Evolutionary conservation across 768 basidiomycete species (phyloP).

Genomic region (Trametes maxima): DNA sequence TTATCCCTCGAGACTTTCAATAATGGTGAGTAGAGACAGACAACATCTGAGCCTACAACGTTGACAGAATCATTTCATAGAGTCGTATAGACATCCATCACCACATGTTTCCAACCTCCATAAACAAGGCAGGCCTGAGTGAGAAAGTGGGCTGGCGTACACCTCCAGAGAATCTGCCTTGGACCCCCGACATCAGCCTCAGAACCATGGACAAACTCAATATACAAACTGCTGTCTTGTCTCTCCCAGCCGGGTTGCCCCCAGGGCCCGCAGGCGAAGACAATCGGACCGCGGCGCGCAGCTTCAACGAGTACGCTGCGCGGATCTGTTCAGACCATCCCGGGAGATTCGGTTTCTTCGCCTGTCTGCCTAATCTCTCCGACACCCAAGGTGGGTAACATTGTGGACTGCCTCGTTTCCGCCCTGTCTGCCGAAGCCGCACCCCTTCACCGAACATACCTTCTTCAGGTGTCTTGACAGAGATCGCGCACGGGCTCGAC

Average conservation of each 20-base stretch:
- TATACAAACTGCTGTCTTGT: constrained; percentile 65
- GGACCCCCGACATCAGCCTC: constrained; percentile 62
- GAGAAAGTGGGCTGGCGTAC: constrained; percentile 59
- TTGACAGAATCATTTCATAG: not conserved
- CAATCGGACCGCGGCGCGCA: constrained; percentile 43
- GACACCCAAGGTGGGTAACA: constrained; percentile 4
- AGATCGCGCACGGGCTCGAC: constrained; percentile 65
- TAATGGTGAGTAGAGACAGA: no score
- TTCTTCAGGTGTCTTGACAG: constrained; percentile 53
- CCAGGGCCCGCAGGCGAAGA: constrained; percentile 40
- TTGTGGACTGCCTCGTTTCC: not conserved
- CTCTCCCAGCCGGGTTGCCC: constrained; percentile 60
- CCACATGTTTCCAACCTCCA: constrained; percentile 63
- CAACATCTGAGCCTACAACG: not conserved
- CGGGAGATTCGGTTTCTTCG: constrained; percentile 69
- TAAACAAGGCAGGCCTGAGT: constrained; percentile 49
- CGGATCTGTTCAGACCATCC: constrained; percentile 52
- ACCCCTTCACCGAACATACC: not conserved
- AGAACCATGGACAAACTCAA: constrained; percentile 60
- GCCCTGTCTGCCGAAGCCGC: no score
- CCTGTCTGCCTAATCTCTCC: constrained; percentile 50
- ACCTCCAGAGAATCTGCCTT: constrained; percentile 65
- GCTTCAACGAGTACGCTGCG: constrained; percentile 50
- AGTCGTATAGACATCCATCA: constrained; percentile 69
- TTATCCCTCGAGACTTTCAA: no score